phyloP scores from a whole-genome alignment of 2,329 filamentous ascomycete genomes.

The Trichoderma breve region DNA sequence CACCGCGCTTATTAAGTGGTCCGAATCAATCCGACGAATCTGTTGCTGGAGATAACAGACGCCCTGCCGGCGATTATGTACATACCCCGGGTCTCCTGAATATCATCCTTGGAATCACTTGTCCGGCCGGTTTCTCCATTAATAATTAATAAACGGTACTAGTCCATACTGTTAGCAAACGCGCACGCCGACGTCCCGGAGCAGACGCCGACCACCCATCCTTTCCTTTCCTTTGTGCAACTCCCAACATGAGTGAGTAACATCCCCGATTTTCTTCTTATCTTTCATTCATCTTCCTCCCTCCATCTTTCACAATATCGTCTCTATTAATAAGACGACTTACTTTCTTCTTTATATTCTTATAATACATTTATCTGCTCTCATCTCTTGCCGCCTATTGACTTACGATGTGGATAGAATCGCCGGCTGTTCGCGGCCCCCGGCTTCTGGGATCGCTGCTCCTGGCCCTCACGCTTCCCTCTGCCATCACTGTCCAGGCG shows the following conservation, averaged over 20 bases:
- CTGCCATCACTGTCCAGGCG: constrained; percentile 16
- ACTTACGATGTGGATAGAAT: constrained; percentile 6
- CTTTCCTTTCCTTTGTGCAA: no score
- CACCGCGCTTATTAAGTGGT: not conserved
- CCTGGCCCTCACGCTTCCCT: not conserved
- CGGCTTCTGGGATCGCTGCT: constrained; percentile 9
- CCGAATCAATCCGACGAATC: not conserved
- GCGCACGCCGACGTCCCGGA: constrained; percentile 1
- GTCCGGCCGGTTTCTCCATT: not conserved
- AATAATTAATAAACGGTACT: not conserved
- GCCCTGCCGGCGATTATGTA: not conserved
- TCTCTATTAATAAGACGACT: not conserved
- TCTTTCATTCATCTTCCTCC: not conserved
- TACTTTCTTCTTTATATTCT: not conserved
- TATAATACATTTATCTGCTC: not conserved
- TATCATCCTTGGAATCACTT: not conserved
- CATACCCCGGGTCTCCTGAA: not conserved
- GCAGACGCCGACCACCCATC: constrained; percentile 1
- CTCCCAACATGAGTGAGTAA: constrained; percentile 5
- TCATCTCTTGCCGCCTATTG: not conserved
- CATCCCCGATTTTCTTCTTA: not conserved
- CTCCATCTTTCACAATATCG: not conserved
- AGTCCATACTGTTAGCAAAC: not conserved
- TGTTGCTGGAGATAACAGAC: constrained; percentile 9
- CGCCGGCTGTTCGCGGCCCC: not conserved